phyloP scores from a whole-genome alignment of 345 rosid genomes.

The Hypericum androsaemum region DNA sequence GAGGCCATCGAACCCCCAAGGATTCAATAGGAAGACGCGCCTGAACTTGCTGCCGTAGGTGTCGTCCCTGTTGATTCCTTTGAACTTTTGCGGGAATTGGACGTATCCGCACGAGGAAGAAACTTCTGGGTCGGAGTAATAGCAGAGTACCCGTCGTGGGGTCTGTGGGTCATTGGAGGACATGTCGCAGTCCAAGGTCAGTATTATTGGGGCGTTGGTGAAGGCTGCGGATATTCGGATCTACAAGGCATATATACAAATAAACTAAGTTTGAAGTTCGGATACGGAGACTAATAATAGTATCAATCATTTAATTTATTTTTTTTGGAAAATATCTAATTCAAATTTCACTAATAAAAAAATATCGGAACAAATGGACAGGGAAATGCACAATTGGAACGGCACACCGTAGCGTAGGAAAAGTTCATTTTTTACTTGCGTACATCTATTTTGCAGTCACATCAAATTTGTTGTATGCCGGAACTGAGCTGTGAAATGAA shows the following conservation, averaged over 20 bases:
- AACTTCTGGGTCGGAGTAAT: background rate
- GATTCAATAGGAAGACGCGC: background rate
- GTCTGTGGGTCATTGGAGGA: slow-evolving; percentile 6
- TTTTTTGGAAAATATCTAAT: too few relatives aligned
- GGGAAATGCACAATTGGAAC: too few relatives aligned
- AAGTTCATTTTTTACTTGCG: too few relatives aligned
- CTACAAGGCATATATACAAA: background rate
- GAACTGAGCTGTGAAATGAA: too few relatives aligned
- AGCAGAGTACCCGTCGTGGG: background rate
- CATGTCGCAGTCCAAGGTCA: slow-evolving; percentile 8
- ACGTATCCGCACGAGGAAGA: background rate
- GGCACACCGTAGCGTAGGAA: too few relatives aligned
- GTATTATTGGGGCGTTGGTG: slow-evolving; percentile 2
- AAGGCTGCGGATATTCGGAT: slow-evolving; percentile 1
- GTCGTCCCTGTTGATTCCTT: slow-evolving; percentile 3
- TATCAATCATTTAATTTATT: too few relatives aligned
- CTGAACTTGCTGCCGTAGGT: background rate
- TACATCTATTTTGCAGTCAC: too few relatives aligned
- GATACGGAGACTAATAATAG: too few relatives aligned
- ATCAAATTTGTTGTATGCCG: too few relatives aligned
- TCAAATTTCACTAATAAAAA: too few relatives aligned
- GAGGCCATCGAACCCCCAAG: slow-evolving; percentile 3
- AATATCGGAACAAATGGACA: too few relatives aligned
- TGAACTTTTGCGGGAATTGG: slow-evolving; percentile 1
- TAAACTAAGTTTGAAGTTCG: too few relatives aligned